Conservation (phyloP, 2,329 filamentous ascomycete genomes). For the Claviceps maximensis region DNA sequence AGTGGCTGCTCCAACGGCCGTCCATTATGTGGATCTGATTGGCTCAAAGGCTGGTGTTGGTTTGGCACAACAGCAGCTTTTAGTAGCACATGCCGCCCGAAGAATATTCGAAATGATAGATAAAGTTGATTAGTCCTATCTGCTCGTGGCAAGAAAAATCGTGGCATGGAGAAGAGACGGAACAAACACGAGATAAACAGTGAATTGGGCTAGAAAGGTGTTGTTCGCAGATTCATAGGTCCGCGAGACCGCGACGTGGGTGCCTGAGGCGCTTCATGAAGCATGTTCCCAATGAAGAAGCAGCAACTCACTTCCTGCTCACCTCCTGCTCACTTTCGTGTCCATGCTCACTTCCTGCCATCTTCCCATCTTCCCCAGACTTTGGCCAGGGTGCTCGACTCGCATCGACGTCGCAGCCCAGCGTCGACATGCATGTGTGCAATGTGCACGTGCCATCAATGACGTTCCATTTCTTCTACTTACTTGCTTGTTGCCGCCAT, state of each 20-base stretch:
- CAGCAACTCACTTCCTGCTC: slow-evolving; percentile 7
- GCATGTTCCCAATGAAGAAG: slow-evolving; percentile 2
- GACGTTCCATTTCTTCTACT: not conserved
- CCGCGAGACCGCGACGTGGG: not conserved
- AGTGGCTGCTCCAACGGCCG: slow-evolving; percentile 1
- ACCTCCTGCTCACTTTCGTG: not conserved
- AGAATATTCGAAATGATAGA: slow-evolving; percentile 1
- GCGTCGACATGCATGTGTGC: not conserved
- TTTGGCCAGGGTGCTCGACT: not conserved
- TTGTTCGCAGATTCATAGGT: not conserved
- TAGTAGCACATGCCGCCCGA: not conserved
- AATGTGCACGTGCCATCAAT: not conserved
- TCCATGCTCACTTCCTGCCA: not conserved
- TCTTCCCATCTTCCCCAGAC: too few relatives aligned
- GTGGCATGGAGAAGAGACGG: not conserved
- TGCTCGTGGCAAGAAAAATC: not conserved
- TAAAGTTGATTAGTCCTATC: not conserved
- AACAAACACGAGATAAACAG: not conserved
- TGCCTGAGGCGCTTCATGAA: slow-evolving; percentile 4
- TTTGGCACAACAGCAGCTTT: not conserved
- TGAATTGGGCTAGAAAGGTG: not conserved
- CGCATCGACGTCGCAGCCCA: not conserved
- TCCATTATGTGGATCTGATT: slow-evolving; percentile 4
- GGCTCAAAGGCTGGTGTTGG: not conserved
- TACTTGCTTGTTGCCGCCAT: not conserved